Evolutionary conservation across 176 grass and related monocot species (phyloP).

Genomic region (Eragrostis nindensis): DNA sequence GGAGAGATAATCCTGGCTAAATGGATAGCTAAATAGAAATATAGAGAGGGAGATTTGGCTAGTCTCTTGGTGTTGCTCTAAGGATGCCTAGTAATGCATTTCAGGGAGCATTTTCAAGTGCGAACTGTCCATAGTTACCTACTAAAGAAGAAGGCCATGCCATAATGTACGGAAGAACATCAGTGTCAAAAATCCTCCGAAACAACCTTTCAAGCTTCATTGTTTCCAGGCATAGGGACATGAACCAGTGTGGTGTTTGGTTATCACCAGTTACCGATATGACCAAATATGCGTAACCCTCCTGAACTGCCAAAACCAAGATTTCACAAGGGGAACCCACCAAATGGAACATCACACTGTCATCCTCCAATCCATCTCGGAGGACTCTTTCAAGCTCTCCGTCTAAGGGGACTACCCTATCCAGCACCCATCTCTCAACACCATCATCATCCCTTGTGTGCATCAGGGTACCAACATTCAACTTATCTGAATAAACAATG

Average conservation of each 20-base stretch:
- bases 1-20: too few species aligned
- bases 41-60: too few species aligned
- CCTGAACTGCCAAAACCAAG: neutral
- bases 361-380: neutral
- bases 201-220: neutral
- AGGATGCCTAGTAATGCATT: neutral
- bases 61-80: too few species aligned
- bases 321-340: neutral
- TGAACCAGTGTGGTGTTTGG: neutral
- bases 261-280: neutral
- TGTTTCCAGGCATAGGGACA: neutral
- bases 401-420: neutral
- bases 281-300: neutral
- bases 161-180: neutral
- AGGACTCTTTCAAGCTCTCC: neutral
- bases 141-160: neutral
- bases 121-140: neutral
- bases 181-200: neutral
- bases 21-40: too few species aligned
- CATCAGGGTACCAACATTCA: neutral
- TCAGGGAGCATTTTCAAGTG: neutral
- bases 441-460: neutral
- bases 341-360: neutral
- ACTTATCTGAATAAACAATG: neutral
- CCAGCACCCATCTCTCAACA: neutral